Evolutionary conservation across 116 monocot species (phyloP).

Genomic region (Zostera marina): DNA sequence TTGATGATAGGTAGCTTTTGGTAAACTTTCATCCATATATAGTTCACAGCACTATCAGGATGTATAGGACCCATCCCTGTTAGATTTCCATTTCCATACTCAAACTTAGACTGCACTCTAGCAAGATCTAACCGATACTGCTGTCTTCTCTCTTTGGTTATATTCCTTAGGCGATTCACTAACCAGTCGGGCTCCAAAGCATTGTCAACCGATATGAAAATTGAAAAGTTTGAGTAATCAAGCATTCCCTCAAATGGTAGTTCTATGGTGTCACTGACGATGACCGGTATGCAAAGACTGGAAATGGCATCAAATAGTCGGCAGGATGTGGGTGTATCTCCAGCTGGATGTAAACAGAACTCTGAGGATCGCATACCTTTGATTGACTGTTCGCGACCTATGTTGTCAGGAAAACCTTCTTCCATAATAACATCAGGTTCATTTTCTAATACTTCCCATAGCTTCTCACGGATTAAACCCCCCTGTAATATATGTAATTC

Average conservation of each 20-base stretch:
- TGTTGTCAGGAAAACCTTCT: slow-evolving; percentile 84
- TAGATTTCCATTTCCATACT: slow-evolving; percentile 47
- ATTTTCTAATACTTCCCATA: slow-evolving; percentile 64
- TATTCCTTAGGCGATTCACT: slow-evolving; percentile 24
- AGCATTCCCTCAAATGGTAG: slow-evolving; percentile 89
- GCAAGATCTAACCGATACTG: slow-evolving; percentile 38
- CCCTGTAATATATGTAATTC: slow-evolving; percentile 28
- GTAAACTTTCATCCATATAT: slow-evolving; percentile 72
- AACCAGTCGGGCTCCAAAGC: slow-evolving; percentile 60
- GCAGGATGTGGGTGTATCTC: slow-evolving; percentile 91
- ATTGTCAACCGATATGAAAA: slow-evolving; percentile 48
- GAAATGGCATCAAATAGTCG: slow-evolving; percentile 74
- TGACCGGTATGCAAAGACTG: slow-evolving; percentile 89
- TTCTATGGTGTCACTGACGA: slow-evolving; percentile 72
- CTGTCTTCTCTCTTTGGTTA: slow-evolving; percentile 29
- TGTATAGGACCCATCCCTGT: slow-evolving; percentile 32
- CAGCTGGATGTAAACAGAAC: slow-evolving; percentile 88
- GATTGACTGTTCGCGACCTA: slow-evolving; percentile 74
- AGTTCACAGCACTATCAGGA: slow-evolving; percentile 53
- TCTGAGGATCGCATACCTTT: slow-evolving; percentile 73
- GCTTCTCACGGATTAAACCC: slow-evolving; percentile 64
- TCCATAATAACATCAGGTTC: slow-evolving; percentile 67
- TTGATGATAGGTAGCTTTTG: slow-evolving; percentile 68
- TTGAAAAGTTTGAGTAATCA: slow-evolving; percentile 51
- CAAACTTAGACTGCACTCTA: slow-evolving; percentile 41